A percentile compares a stretch with the other conserved stretches of the same genome.
phyloP scores from a whole-genome alignment of 768 basidiomycete species.

The Sarcodon aspratus region DNA sequence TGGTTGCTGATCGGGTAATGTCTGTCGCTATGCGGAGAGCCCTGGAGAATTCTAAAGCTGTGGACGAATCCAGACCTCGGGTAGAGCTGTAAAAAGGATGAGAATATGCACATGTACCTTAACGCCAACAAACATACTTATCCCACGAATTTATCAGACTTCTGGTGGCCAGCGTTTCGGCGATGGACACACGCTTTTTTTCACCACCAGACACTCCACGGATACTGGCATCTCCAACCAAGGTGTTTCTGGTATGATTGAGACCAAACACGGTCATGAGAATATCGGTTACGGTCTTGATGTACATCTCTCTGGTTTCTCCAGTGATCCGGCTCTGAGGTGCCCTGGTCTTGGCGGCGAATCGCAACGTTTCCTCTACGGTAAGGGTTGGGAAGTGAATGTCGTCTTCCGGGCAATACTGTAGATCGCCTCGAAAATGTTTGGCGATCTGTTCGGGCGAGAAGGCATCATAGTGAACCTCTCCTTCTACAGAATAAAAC shows the following conservation, averaged over 20 bases:
- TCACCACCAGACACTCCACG: conserved; percentile 70
- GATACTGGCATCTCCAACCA: conserved; percentile 68
- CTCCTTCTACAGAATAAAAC: conserved; percentile 56
- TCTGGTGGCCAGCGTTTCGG: conserved; percentile 54
- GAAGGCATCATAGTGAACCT: conserved; percentile 69
- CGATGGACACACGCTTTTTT: conserved; percentile 72
- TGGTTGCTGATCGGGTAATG: conserved; percentile 32
- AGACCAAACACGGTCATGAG: conserved; percentile 67
- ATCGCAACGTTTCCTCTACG: conserved; percentile 63
- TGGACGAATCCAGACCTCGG: conserved; percentile 39
- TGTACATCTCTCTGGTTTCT: conserved; percentile 30
- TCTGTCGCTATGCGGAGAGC: conserved; percentile 48
- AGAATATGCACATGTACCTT: neutral
- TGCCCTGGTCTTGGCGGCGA: conserved; percentile 57
- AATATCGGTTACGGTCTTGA: conserved; percentile 35
- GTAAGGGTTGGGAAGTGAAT: conserved; percentile 79
- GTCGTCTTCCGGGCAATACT: conserved; percentile 79
- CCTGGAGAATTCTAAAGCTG: conserved; percentile 47
- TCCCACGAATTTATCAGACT: conserved; percentile 66
- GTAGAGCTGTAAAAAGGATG: conserved; percentile 27
- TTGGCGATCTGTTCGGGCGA: conserved; percentile 49
- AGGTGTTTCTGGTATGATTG: conserved; percentile 56
- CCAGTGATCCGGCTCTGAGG: conserved; percentile 41
- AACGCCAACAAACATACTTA: conserved; percentile 32
- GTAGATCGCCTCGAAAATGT: conserved; percentile 69